Evolutionary conservation across 345 rosid species (phyloP), one percentile per base, ranked within the genome.

Genomic region (Rhizophora apiculata): DNA sequence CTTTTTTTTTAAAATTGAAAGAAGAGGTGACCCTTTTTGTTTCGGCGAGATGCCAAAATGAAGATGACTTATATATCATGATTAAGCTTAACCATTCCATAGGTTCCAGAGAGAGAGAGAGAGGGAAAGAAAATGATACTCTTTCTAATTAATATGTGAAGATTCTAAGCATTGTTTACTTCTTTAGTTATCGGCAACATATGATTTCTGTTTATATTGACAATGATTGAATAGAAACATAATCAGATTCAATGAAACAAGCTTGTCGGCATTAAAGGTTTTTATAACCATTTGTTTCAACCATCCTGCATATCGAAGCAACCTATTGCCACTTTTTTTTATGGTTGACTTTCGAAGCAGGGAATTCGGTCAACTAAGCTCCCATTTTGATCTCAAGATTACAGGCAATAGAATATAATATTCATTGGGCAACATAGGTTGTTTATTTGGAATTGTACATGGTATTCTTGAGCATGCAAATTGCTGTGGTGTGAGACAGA

Each of bases 341-440:
- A 52, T 52, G 67, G 76, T 74, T 79, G 82, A 79, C 76, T 75
- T 74, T 64, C 6, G 43, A 71, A 43, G 16, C 24, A 29, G 18
- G 30, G 36, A 32, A 31, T 67, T 57, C 54, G 71, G 76, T 65
- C 72, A 72, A 72, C 65, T 39, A 37, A 54, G 13, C 49, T 10
- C 49, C 3, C 19, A 21, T 27, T 30, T 37, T 58, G 15, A 55
- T 55, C 59, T 26, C 21, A 43, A 55, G 16, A n/a, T 55, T 22
- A 26, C 13, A 0, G 27, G 21, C 24, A 11, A 55, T 8, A 55
- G 15, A 21, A 21, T 55, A n/a, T 22, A 55, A n/a, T n/a, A 55
- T 26, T 55, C 9, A 8, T 22, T 22, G 9, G 59, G 27, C 29
- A 55, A 6, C 27, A 55, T 55, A 22, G 19, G 49, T 43, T 55